Evolutionary conservation across 2,329 filamentous ascomycete species (phyloP).

Genomic region (Bipolaris cookei): DNA sequence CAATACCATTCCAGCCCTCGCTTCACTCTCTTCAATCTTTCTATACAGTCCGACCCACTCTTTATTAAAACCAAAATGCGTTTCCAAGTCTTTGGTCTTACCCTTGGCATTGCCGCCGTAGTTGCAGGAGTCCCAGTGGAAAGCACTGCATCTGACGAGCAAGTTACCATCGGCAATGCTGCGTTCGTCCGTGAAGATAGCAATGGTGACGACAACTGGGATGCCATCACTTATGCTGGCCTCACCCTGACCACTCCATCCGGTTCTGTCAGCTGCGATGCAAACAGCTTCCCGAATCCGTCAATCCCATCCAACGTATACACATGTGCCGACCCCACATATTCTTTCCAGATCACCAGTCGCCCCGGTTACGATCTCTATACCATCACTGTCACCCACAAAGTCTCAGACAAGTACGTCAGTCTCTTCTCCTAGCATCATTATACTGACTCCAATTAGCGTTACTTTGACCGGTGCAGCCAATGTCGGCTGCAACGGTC

Average conservation of each 20-base stretch:
- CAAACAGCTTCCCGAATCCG: background rate
- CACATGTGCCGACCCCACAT: background rate
- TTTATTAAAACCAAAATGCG: background rate
- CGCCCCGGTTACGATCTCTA: background rate
- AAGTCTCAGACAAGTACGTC: background rate
- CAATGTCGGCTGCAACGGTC: background rate
- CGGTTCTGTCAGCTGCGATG: background rate
- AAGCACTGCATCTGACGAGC: background rate
- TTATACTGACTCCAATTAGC: background rate
- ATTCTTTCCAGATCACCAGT: background rate
- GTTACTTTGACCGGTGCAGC: background rate
- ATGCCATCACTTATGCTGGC: background rate
- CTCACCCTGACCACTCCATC: background rate
- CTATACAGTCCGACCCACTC: no score
- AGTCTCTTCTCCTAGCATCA: background rate
- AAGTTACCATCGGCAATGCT: background rate
- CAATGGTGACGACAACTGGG: background rate
- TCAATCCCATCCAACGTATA: background rate
- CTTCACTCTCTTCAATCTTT: background rate
- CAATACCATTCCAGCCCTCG: background rate
- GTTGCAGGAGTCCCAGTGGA: background rate
- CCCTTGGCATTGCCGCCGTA: background rate
- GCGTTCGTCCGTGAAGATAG: background rate
- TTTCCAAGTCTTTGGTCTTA: slow-evolving; percentile 1
- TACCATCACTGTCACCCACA: background rate